Percentiles rank a stretch among this genome's conserved stretches.
Conservation (phyloP, 1,139 yeast genomes). For the Yamadazyma sp. region DNA sequence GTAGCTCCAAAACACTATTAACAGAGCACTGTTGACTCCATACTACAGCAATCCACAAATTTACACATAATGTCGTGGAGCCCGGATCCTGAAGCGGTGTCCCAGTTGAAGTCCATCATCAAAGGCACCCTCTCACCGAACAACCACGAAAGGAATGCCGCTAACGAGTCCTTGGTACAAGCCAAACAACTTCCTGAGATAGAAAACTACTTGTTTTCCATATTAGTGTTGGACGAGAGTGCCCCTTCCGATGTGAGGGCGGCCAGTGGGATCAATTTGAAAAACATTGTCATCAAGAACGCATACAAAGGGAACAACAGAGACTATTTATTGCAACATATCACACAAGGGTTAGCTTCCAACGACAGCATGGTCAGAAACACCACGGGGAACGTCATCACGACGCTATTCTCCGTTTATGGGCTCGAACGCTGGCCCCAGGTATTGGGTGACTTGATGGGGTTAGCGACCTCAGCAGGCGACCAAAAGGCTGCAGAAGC, state of each 20-base stretch:
- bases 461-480: slow-evolving; percentile 42
- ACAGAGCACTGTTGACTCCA: no score
- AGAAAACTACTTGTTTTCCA: slow-evolving; percentile 72
- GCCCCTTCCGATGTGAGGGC: slow-evolving; percentile 67
- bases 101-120: slow-evolving; percentile 63
- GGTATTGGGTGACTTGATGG: slow-evolving; percentile 65
- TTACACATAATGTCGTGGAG: slow-evolving; percentile 48
- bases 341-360: slow-evolving; percentile 69
- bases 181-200: slow-evolving; percentile 74
- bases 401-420: slow-evolving; percentile 72
- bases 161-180: slow-evolving; percentile 61
- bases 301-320: slow-evolving; percentile 26
- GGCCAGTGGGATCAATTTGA: slow-evolving; percentile 83
- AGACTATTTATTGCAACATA: slow-evolving; percentile 58
- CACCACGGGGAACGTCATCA: slow-evolving; percentile 87
- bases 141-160: slow-evolving; percentile 56
- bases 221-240: slow-evolving; percentile 55
- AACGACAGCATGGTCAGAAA: slow-evolving; percentile 66
- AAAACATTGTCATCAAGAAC: slow-evolving; percentile 60
- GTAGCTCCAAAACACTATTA: no score
- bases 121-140: slow-evolving; percentile 65
- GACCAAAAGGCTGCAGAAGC: slow-evolving; percentile 49
- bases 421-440: slow-evolving; percentile 78
- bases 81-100: slow-evolving; percentile 61
- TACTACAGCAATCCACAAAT: no score